Evolutionary conservation across 352 stramenopile genomes (phyloP), one percentile per base, ranked within the genome.

Genomic region (Hyaloperonospora brassicae): DNA sequence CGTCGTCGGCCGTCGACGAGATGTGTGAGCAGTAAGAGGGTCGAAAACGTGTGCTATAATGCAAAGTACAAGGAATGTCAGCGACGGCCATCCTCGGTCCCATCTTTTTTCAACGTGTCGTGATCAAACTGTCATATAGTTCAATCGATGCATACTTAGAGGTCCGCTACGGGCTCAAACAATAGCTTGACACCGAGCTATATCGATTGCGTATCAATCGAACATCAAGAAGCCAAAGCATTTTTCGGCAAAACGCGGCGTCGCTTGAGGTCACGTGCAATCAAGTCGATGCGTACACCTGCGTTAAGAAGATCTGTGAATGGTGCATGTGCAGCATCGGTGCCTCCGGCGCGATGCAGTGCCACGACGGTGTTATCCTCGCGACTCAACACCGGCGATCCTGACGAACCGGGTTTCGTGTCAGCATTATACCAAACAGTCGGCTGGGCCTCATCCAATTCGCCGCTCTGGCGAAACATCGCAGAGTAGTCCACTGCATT

Each of bases 371-470:
- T 75, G 62, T 89, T 77, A 57, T 89, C 79, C 40, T 60, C 56
- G 31, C 62, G 71, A 54, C 73, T 84, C 24, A 86, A 44, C 25
- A 86, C 76, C 0, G 76, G 76, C 23, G 76, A 83, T 8, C 76
- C 76, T 5, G 76, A 87, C 10, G 79, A 86, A n/a, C 79, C 79
- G 44, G 73, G 73, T 36, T 72, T 54, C 30, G 79, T 87, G 52
- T 89, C 79, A 25, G 74, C 76, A 59, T 80, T 82, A 57, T 89
- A 89, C 42, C 62, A 73, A 23, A 87, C 76, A 43, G 14, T 73
- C 68, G 62, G 50, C 45, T 79, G 52, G 50, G 65, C 66, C 5
- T 47, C 36, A 6, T 46, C 58, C 25, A 50, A 47, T 42, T 55
- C 49, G 14, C 49, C 64, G 23, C 59, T 47, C 25, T 44, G 36